Base-by-base conservation (phyloP, 441 rosid species). In the Brassica balearica region DNA sequence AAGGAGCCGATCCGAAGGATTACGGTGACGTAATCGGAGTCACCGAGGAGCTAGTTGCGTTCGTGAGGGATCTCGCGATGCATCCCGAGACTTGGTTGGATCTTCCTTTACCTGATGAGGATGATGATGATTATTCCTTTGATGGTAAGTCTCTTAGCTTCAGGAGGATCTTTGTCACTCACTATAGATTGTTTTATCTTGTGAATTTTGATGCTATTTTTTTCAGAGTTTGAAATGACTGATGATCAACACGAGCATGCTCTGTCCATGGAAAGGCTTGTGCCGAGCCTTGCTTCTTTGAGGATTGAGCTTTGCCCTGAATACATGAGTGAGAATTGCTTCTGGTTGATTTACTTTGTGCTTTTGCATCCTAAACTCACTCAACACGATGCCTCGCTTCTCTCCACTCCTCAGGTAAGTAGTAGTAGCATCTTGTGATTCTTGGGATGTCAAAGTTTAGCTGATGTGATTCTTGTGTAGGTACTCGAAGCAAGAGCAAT, bases 81-180 rank as follows among this genome's bases (percentile, higher is more conserved):
- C 95, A 89, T 91, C 94, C 95, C 2, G 90, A 86, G 82, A 91
- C 96, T 80, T 95, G 99, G 99, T 87, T 93, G 3, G 91, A 93
- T 81, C 92, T 93, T 71, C 97, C 95, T 8, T 51, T 88, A 46
- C 89, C 89, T 38, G 90, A 88, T 48, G 83, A 11, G 5, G 51
- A 88, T 34, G 84, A 79, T 1, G 86, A 83, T 0, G 27, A 58
- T 25, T 86, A 84, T 65, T 43, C 0, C 76, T 91, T 89, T 72
- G 91, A 93, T 73, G 92, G 98, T 91, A 83, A 20, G 65, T 10
- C 81, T 10, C 82, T 65, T 38, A 48, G 7, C 22, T 69, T 38
- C 66, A 12, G 3, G 51, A 38, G 9, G 32, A 11, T 70, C 65
- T 63, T 61, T 10, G 12, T 51, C 72, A 34, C 41, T 34, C 34